phyloP scores from a whole-genome alignment of 2,329 filamentous ascomycete genomes.

The Drechslerella coelobrocha region DNA sequence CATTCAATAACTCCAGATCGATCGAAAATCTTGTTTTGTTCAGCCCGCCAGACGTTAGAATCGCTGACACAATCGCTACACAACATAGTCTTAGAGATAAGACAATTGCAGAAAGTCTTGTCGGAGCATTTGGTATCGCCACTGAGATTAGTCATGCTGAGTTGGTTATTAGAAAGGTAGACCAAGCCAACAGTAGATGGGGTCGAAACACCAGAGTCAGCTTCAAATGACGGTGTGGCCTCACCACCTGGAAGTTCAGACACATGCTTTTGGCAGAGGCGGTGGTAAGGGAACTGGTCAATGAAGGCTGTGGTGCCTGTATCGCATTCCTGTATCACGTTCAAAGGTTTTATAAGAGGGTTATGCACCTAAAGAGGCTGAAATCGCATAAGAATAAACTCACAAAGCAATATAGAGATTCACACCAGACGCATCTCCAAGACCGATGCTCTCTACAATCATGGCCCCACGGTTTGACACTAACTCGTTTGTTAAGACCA shows the following conservation, averaged over 20 bases:
- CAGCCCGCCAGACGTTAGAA: constrained; percentile 35
- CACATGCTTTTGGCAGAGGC: constrained; percentile 41
- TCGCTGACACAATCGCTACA: constrained; percentile 29
- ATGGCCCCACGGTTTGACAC: constrained; percentile 49
- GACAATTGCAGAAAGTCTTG: constrained; percentile 43
- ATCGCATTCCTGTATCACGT: constrained; percentile 34
- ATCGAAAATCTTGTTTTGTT: constrained; percentile 29
- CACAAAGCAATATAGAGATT: constrained; percentile 45
- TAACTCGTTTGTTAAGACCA: constrained; percentile 39
- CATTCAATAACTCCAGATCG: constrained; percentile 37
- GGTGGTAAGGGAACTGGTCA: constrained; percentile 40
- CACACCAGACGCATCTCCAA: constrained; percentile 49
- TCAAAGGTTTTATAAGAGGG: neutral
- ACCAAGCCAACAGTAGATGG: constrained; percentile 32
- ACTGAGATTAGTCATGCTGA: constrained; percentile 44
- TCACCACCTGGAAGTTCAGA: constrained; percentile 45
- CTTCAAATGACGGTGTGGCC: neutral
- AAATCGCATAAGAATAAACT: constrained; percentile 11
- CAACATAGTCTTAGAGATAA: constrained; percentile 49
- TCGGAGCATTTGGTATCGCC: constrained; percentile 36
- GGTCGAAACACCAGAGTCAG: constrained; percentile 13
- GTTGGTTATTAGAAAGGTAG: constrained; percentile 34
- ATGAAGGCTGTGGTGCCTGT: constrained; percentile 45
- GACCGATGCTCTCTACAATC: constrained; percentile 47
- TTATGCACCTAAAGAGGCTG: neutral